phyloP scores from a whole-genome alignment of 202 grass and related monocot species.

The Zizania palustris region DNA sequence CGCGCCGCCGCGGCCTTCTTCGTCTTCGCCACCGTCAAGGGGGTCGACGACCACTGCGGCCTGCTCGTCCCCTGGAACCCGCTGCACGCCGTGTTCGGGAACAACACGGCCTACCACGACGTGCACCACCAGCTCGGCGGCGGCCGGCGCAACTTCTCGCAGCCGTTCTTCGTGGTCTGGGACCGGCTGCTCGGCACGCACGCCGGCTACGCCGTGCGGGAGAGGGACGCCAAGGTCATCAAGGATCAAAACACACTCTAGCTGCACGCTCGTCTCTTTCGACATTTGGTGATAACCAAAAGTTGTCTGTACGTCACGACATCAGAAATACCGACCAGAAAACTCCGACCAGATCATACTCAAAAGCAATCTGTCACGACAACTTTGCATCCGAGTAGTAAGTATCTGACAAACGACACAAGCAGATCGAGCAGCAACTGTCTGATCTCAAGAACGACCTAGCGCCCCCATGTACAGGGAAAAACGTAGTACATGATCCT shows the following conservation, averaged over 20 bases:
- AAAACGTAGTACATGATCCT: slow-evolving; percentile 39
- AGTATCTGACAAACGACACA: not conserved
- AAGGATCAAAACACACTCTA: not conserved
- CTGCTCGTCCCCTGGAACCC: slow-evolving; percentile 71
- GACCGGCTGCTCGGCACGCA: slow-evolving; percentile 67
- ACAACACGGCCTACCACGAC: slow-evolving; percentile 83
- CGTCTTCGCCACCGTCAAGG: slow-evolving; percentile 68
- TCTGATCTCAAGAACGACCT: slow-evolving; percentile 9
- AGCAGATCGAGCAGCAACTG: slow-evolving; percentile 13
- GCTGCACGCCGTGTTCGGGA: slow-evolving; percentile 52
- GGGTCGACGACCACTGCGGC: slow-evolving; percentile 82
- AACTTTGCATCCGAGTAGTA: slow-evolving; percentile 15
- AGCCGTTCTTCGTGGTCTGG: slow-evolving; percentile 76
- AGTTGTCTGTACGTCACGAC: too few species aligned
- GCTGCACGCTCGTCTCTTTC: too few species aligned
- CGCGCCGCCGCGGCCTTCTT: slow-evolving; percentile 49
- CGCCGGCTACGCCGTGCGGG: slow-evolving; percentile 26
- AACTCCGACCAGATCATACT: not conserved
- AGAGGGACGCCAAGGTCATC: slow-evolving; percentile 28
- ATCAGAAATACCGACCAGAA: not conserved
- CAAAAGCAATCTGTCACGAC: not conserved
- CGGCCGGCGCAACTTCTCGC: slow-evolving; percentile 59
- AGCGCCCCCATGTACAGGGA: slow-evolving; percentile 39
- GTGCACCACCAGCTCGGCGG: slow-evolving; percentile 78
- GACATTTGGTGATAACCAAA: not conserved